A percentile compares a stretch with the other conserved stretches of the same genome.
Conservation (phyloP, 2,329 filamentous ascomycete genomes). For the Colletotrichum aenigma region DNA sequence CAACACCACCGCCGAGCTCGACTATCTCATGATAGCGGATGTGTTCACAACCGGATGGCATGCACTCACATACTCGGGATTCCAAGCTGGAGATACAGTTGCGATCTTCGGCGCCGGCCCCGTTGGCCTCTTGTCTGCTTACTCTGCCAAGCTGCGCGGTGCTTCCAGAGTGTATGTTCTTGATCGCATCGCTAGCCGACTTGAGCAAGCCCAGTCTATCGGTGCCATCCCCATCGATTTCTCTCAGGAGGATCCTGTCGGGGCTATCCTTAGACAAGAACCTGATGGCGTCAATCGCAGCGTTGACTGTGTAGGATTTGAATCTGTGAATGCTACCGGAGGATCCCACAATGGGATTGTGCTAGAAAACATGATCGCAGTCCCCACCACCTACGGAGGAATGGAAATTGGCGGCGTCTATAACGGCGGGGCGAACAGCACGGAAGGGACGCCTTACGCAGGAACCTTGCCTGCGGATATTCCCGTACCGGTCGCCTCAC, state of each 20-base stretch:
- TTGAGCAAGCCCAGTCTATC: conserved; percentile 21
- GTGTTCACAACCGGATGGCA: conserved; percentile 58
- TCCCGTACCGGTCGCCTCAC: conserved; percentile 20
- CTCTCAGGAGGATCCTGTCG: neutral
- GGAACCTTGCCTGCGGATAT: neutral
- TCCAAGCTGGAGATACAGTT: conserved; percentile 62
- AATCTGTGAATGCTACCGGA: conserved; percentile 19
- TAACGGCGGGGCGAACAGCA: neutral
- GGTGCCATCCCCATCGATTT: conserved; percentile 25
- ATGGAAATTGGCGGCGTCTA: conserved; percentile 27
- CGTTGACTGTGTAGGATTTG: conserved; percentile 23
- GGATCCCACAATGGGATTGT: conserved; percentile 14
- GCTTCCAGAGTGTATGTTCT: conserved; percentile 23
- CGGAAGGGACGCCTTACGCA: conserved; percentile 15
- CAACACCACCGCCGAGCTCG: conserved; percentile 63
- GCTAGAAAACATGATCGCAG: conserved; percentile 15
- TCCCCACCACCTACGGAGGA: conserved; percentile 19
- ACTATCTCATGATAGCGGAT: conserved; percentile 56
- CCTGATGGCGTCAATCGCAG: conserved; percentile 20
- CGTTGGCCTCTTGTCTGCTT: conserved; percentile 59
- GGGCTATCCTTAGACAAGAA: conserved; percentile 19
- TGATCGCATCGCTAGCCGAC: conserved; percentile 24
- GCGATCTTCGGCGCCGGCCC: conserved; percentile 69
- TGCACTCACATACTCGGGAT: conserved; percentile 59
- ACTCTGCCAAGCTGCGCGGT: conserved; percentile 27